These are phyloP conservation scores for Sugiyamaella castrensis DNA, from an alignment of 1,139 yeast genomes.

Conservation along the genomic window DNA sequence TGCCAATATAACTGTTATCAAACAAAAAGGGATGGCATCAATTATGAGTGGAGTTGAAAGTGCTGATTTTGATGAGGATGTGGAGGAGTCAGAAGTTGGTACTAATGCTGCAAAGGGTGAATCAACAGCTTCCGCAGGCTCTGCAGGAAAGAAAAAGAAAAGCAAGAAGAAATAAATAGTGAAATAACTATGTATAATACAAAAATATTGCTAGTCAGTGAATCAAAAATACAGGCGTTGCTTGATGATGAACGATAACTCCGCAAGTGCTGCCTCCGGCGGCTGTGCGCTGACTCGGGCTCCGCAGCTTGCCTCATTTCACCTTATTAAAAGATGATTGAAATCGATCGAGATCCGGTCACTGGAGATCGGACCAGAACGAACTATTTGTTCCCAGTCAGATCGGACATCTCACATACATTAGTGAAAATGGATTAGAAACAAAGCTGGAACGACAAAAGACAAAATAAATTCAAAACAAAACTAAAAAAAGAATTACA, in stretches of 20 bases:
- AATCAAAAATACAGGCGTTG: too few relatives aligned
- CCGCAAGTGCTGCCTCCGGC: too few relatives aligned
- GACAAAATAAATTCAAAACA: background rate
- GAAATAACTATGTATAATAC: background rate
- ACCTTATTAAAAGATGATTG: too few relatives aligned
- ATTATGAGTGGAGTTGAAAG: constrained; percentile 33
- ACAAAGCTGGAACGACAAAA: constrained; percentile 20
- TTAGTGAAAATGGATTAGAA: background rate
- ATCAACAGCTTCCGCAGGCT: constrained; percentile 1
- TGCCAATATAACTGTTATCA: constrained; percentile 16
- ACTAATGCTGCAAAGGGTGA: background rate
- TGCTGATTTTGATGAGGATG: constrained; percentile 15
- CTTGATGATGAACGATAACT: too few relatives aligned
- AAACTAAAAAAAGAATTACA: too few relatives aligned
- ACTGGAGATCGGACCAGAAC: background rate
- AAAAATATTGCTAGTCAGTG: background rate
- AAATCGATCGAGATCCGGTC: background rate
- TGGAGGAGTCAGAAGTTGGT: constrained; percentile 5
- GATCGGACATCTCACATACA: background rate
- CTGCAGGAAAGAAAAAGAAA: constrained; percentile 26
- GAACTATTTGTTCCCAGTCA: background rate
- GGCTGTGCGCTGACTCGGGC: too few relatives aligned
- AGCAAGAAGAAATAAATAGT: constrained; percentile 23
- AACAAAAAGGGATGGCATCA: constrained; percentile 31
- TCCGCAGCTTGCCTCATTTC: too few relatives aligned